Evolutionary conservation across 495 filamentous ascomycete genomes (phyloP).

Genomic region (Xylaria cubensis): DNA sequence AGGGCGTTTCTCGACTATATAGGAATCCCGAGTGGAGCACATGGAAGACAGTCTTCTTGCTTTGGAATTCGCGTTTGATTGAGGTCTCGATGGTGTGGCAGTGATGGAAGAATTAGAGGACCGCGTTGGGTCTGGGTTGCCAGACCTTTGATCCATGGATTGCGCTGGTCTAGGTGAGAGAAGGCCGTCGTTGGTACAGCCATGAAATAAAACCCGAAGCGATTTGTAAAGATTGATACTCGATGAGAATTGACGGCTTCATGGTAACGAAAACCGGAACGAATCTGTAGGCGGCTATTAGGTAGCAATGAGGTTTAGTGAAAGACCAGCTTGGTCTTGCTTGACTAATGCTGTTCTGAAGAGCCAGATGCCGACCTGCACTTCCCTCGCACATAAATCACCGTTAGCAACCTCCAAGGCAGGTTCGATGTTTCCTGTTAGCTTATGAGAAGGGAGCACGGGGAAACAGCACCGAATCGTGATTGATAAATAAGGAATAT

Average conservation of each 20-base stretch:
- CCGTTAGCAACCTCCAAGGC: not conserved
- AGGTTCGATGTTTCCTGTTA: not conserved
- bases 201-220: not conserved
- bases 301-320: not conserved
- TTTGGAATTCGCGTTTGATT: conserved; percentile 1
- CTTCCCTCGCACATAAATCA: not conserved
- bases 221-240: conserved; percentile 12
- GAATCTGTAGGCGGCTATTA: not conserved
- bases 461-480: not conserved
- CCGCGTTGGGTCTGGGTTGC: not conserved
- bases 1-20: conserved; percentile 45
- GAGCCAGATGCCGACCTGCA: not conserved
- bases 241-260: not conserved
- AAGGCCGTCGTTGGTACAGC: not conserved
- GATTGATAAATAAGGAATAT: no score
- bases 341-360: not conserved
- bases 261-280: not conserved
- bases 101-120: not conserved
- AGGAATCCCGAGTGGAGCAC: conserved; percentile 26
- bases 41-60: not conserved
- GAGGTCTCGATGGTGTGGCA: not conserved
- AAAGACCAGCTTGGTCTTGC: not conserved
- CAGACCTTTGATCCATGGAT: conserved; percentile 10
- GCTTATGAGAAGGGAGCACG: not conserved
- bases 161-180: not conserved